Percentiles rank a stretch among this genome's conserved stretches.
Evolutionary conservation across 2,329 filamentous ascomycete species (phyloP).

Genomic region (Pezicula neosporulosa): DNA sequence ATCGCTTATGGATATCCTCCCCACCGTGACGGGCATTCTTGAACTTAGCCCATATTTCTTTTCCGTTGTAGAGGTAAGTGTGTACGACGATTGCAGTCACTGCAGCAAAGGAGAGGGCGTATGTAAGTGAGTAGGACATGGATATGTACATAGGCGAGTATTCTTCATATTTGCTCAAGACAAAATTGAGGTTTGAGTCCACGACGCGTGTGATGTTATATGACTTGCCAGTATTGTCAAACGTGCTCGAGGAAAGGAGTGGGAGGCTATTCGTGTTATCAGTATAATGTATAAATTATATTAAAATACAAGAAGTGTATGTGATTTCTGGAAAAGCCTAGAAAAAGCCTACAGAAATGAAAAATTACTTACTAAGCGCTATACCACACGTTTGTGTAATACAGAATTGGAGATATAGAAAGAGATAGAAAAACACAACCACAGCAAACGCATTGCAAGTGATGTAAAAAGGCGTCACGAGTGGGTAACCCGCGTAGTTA

Average conservation of each 20-base stretch:
- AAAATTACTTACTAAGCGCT: constrained; percentile 39
- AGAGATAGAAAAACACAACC: not conserved
- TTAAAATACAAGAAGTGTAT: not conserved
- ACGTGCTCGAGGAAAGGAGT: constrained; percentile 67
- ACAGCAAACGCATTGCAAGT: constrained; percentile 67
- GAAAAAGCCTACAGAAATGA: not conserved
- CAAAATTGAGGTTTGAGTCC: constrained; percentile 55
- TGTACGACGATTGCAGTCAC: constrained; percentile 67
- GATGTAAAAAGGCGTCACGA: constrained; percentile 68
- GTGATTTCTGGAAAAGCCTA: not conserved
- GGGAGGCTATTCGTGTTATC: constrained; percentile 37
- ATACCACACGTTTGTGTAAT: constrained; percentile 6
- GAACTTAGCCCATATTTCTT: constrained; percentile 52
- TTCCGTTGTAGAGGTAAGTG: constrained; percentile 63
- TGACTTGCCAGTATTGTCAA: constrained; percentile 61
- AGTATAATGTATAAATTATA: no score
- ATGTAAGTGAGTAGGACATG: constrained; percentile 67
- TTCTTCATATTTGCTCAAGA: constrained; percentile 58
- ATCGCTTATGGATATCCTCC: constrained; percentile 46
- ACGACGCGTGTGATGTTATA: constrained; percentile 65
- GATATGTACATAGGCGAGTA: constrained; percentile 70
- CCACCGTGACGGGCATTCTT: constrained; percentile 23
- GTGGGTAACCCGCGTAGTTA: constrained; percentile 28
- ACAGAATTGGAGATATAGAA: constrained; percentile 1
- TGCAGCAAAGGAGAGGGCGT: constrained; percentile 70